Evolutionary conservation across 2,329 filamentous ascomycete genomes (phyloP).

Genomic region (Fusarium sp.): DNA sequence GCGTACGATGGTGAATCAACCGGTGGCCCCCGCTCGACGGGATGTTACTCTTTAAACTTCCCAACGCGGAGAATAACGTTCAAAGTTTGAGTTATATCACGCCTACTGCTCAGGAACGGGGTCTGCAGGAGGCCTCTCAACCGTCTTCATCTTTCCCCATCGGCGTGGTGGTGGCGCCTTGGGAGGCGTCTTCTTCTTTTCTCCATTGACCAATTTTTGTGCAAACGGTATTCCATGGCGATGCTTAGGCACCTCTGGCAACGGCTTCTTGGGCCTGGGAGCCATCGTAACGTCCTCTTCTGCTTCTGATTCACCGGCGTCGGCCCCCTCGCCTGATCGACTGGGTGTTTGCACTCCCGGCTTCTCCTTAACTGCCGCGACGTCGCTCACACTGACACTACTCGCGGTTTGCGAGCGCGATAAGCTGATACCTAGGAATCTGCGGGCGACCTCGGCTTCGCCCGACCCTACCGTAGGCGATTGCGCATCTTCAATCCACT

Average conservation of each 20-base stretch:
- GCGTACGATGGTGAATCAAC: constrained; percentile 6
- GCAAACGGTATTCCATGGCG: constrained; percentile 63
- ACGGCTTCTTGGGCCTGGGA: constrained; percentile 57
- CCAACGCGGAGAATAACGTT: not conserved
- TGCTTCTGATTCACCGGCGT: constrained; percentile 33
- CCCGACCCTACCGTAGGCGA: constrained; percentile 47
- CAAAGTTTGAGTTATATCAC: not conserved
- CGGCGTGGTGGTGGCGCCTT: constrained; percentile 61
- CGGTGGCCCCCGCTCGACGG: constrained; percentile 6
- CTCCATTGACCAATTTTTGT: constrained; percentile 47
- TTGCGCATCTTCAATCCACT: constrained; percentile 67
- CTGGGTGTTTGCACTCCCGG: constrained; percentile 86
- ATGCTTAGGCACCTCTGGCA: constrained; percentile 67
- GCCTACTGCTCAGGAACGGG: constrained; percentile 36
- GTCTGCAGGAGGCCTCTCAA: constrained; percentile 48
- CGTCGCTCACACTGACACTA: constrained; percentile 78
- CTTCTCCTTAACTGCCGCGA: constrained; percentile 83
- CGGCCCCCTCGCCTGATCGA: constrained; percentile 54
- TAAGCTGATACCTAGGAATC: constrained; percentile 77
- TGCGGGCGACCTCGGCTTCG: constrained; percentile 63
- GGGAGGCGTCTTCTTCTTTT: constrained; percentile 56
- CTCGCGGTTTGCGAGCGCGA: constrained; percentile 74
- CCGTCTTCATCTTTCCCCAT: constrained; percentile 55
- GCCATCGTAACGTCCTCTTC: constrained; percentile 40
- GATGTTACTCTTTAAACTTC: constrained; percentile 15